Evolutionary conservation across 805 yeast genomes (phyloP).

Genomic region (Sungouiozyma intestinalis): DNA sequence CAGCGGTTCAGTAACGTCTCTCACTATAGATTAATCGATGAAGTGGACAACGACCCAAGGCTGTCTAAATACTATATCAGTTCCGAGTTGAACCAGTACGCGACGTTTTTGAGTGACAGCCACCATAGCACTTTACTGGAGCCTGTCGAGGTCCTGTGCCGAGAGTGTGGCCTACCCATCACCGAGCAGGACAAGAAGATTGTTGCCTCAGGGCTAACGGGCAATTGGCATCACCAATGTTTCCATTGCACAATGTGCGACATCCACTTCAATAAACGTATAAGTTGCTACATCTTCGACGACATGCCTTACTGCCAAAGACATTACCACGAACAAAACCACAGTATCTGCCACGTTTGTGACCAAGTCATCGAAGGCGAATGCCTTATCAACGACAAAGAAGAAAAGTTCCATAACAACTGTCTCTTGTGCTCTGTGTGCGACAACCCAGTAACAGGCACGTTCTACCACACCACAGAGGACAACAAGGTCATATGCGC

Average conservation of each 20-base stretch:
- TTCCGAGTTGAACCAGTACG: not conserved
- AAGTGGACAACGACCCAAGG: not conserved
- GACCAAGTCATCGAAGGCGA: conserved; percentile 75
- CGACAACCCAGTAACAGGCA: conserved; percentile 14
- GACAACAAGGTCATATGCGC: not conserved
- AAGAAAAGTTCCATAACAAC: conserved; percentile 61
- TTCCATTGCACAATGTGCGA: conserved; percentile 65
- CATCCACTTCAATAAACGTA: conserved; percentile 44
- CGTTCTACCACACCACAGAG: not conserved
- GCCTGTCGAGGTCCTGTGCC: conserved; percentile 50
- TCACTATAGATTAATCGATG: not conserved
- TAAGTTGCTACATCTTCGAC: conserved; percentile 62
- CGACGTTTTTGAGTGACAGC: not conserved
- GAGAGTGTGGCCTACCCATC: conserved; percentile 45
- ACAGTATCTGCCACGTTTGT: conserved; percentile 66
- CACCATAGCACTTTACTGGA: not conserved
- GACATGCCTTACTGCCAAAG: conserved; percentile 75
- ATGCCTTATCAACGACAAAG: conserved; percentile 69
- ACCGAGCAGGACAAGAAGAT: conserved; percentile 1
- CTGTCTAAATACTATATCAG: not conserved
- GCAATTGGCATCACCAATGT: conserved; percentile 90
- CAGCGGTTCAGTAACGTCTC: not conserved
- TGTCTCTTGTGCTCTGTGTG: conserved; percentile 69
- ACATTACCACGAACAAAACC: conserved; percentile 67
- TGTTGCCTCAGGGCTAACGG: conserved; percentile 44